These are phyloP conservation scores for Stemphylium vesicarium DNA, from an alignment of 2,329 filamentous ascomycete genomes.

Conservation along the genomic window DNA sequence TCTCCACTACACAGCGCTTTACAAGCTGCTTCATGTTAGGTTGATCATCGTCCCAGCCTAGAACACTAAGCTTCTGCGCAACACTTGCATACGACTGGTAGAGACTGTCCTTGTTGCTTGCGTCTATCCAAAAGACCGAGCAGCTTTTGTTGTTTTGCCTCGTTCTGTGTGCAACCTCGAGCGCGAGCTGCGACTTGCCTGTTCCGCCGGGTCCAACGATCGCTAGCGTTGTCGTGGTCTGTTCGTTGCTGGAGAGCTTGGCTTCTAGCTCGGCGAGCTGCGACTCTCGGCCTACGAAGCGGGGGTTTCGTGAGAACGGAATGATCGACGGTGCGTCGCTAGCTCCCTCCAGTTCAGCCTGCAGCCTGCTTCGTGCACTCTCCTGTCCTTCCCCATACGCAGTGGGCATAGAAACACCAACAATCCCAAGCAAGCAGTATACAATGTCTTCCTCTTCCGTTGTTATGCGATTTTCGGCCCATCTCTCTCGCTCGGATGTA, in stretches of 20 bases:
- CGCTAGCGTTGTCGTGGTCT: slow-evolving; percentile 16
- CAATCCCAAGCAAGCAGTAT: no score
- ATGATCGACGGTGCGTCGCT: no score
- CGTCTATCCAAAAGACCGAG: slow-evolving; percentile 56
- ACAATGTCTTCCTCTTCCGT: no score
- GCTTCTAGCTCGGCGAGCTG: slow-evolving; percentile 20
- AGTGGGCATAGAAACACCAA: no score
- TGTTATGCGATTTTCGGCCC: no score
- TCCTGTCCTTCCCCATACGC: no score
- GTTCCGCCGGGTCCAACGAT: slow-evolving; percentile 25
- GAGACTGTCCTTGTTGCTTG: slow-evolving; percentile 47
- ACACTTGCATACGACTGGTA: slow-evolving; percentile 43
- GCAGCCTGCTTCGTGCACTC: no score
- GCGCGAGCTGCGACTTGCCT: slow-evolving; percentile 31
- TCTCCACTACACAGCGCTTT: slow-evolving; percentile 14
- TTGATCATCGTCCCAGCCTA: slow-evolving; percentile 12
- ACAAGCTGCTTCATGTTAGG: slow-evolving; percentile 26
- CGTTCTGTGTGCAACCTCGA: slow-evolving; percentile 51
- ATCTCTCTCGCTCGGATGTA: no score
- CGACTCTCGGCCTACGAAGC: no score
- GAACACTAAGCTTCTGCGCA: slow-evolving; percentile 37
- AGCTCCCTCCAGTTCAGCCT: no score
- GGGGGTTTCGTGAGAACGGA: no score
- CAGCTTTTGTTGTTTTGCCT: slow-evolving; percentile 45
- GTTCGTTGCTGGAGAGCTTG: slow-evolving; percentile 26